phyloP scores from a whole-genome alignment of 106 monocot species.

The Allium fistulosum region DNA sequence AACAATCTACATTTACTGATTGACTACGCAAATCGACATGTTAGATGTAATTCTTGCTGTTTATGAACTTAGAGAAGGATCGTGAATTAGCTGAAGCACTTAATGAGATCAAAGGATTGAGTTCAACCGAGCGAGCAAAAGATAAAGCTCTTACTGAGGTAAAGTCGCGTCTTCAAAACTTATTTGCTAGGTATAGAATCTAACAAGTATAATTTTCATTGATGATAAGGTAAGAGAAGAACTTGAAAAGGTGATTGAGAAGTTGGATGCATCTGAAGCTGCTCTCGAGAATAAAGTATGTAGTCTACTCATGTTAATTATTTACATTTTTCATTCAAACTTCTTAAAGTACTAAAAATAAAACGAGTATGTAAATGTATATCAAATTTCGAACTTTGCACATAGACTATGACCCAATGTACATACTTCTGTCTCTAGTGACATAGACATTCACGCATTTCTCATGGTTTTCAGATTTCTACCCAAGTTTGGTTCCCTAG shows the following conservation, averaged over 20 bases:
- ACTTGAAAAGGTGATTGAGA: conserved; percentile 50
- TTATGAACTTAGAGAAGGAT: conserved; percentile 49
- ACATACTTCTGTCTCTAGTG: no score
- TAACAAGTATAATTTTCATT: not conserved
- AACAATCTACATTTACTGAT: not conserved
- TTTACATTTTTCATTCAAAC: no score
- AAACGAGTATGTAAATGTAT: no score
- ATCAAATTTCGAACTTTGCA: no score
- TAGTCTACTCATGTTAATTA: not conserved
- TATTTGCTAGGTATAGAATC: no score
- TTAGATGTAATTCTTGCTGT: not conserved
- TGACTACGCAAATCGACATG: not conserved
- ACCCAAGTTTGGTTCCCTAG: not conserved
- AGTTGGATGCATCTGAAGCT: conserved; percentile 59
- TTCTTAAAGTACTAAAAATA: no score
- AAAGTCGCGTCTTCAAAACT: not conserved
- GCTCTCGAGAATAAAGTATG: conserved; percentile 62
- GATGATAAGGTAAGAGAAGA: conserved; percentile 57
- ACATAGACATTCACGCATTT: no score
- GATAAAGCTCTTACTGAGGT: conserved; percentile 82
- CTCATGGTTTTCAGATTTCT: no score
- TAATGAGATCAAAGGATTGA: conserved; percentile 63
- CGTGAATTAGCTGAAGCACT: conserved; percentile 57
- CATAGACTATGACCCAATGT: no score
- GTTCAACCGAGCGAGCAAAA: conserved; percentile 65